A percentile compares a stretch with the other conserved stretches of the same genome.
Conservation (phyloP, 2,329 filamentous ascomycete species). For the Elsinoe arachidis region DNA sequence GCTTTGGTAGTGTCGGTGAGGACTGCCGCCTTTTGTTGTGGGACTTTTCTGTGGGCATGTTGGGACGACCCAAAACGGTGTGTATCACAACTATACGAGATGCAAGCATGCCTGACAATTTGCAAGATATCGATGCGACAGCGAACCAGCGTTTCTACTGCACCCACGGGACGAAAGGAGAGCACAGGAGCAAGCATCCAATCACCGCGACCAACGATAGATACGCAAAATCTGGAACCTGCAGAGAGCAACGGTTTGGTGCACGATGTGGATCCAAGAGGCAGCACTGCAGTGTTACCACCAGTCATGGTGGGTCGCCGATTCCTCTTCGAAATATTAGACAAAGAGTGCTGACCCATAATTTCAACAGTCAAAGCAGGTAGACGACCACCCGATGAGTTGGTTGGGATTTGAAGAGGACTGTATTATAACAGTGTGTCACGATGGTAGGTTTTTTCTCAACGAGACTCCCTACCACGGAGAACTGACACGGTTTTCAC, state of each 20-base stretch:
- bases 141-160: slow-evolving; percentile 43
- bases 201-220: slow-evolving; percentile 6
- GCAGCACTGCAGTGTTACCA: slow-evolving; percentile 74
- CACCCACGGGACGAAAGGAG: slow-evolving; percentile 15
- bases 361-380: slow-evolving; percentile 58
- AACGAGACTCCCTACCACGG: not conserved
- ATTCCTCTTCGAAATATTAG: not conserved
- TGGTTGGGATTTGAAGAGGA: slow-evolving; percentile 94
- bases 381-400: slow-evolving; percentile 78
- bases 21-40: slow-evolving; percentile 84
- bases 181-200: slow-evolving; percentile 3
- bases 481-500: slow-evolving; percentile 16
- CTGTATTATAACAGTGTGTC: slow-evolving; percentile 85
- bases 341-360: slow-evolving; percentile 16
- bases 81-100: slow-evolving; percentile 30
- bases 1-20: slow-evolving; percentile 92
- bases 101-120: not conserved
- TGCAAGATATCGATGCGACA: slow-evolving; percentile 43
- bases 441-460: slow-evolving; percentile 58
- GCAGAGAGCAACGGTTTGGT: slow-evolving; percentile 54
- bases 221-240: slow-evolving; percentile 4
- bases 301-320: slow-evolving; percentile 66
- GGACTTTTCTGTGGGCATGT: slow-evolving; percentile 97
- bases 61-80: slow-evolving; percentile 80
- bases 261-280: slow-evolving; percentile 77